Evolutionary conservation across 192 early-diverging fungal species (phyloP), one percentile per base, ranked within the genome.

Genomic region (Coemansia sp.): DNA sequence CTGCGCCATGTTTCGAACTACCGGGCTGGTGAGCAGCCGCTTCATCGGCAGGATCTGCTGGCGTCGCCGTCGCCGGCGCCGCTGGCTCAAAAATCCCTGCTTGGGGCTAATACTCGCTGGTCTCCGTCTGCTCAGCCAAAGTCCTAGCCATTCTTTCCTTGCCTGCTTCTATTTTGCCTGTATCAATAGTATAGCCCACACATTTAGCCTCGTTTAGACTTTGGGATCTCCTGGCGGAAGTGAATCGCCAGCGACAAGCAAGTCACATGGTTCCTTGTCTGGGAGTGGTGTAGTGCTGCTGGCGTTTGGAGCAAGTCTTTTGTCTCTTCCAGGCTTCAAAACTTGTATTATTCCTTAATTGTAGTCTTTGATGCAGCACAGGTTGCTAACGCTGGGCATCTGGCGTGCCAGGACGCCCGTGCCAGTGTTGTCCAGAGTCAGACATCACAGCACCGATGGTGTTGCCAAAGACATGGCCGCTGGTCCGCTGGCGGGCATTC

Each of bases 401-500:
- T 9, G 43, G 18, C 43, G 43, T 21, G 28, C 28, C 14, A 3
- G 23, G 26, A 23, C 48, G 13, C 6, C 20, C 45, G 13, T 28
- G 52, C 16, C 7, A n/a, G 4, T n/a, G 13, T 14, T 13, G 14
- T 33, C 13, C 3, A 31, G 26, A 14, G 14, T 7, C 52, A 47
- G 42, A 8, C 23, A 34, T 13, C 41, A 66, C 28, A 67, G 33
- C 66, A 42, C 66, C 26, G 36, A 28, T 31, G 4, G 35, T 9
- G 3, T 16, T 11, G 36, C 59, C 18, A 7, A 20, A 10, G 55
- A 11, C 62, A 16, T 12, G 10, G 21, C 12, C 3, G 23, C 39
- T 35, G 88, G 84, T 8, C 88, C 89, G 11, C 72, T 92, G 25
- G 31, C 76, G 12, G 91, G 90, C 7, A 82, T 89, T 56, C 76